A percentile compares a stretch with the other conserved stretches of the same genome.
phyloP scores from a whole-genome alignment of 208 protist species.

The Angomonas deanei region DNA sequence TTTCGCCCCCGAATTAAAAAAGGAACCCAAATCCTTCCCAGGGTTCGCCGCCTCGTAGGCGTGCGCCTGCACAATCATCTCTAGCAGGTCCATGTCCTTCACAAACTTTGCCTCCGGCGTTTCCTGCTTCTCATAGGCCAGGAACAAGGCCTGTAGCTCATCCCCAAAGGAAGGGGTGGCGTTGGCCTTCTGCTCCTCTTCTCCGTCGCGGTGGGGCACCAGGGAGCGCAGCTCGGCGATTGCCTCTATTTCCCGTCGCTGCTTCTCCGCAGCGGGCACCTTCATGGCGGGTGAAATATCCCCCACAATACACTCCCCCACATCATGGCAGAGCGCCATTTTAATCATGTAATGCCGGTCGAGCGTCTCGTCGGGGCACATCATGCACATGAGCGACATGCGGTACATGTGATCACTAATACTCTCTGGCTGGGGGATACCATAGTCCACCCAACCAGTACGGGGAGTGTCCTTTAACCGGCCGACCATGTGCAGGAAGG shows the following conservation, averaged over 20 bases:
- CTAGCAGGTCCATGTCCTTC: slow-evolving; percentile 89
- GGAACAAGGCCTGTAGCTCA: slow-evolving; percentile 66
- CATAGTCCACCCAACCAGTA: slow-evolving; percentile 87
- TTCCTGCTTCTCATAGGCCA: slow-evolving; percentile 85
- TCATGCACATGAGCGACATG: slow-evolving; percentile 89
- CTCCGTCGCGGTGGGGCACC: slow-evolving; percentile 5
- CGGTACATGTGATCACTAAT: slow-evolving; percentile 92
- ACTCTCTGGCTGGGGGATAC: slow-evolving; percentile 66
- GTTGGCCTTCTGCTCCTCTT: background rate
- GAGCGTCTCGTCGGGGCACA: slow-evolving; percentile 75
- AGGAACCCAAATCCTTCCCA: slow-evolving; percentile 65
- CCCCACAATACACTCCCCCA: slow-evolving; percentile 83
- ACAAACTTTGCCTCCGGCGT: slow-evolving; percentile 82
- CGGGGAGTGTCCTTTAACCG: slow-evolving; percentile 79
- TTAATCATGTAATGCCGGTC: slow-evolving; percentile 66
- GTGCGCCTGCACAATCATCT: slow-evolving; percentile 91
- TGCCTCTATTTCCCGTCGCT: slow-evolving; percentile 51
- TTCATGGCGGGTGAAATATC: slow-evolving; percentile 85
- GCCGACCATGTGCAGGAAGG: slow-evolving; percentile 73
- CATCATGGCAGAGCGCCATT: slow-evolving; percentile 90
- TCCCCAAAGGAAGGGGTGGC: slow-evolving; percentile 27
- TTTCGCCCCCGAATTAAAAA: slow-evolving; percentile 63
- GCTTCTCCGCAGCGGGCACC: slow-evolving; percentile 79
- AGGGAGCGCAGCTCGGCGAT: slow-evolving; percentile 43
- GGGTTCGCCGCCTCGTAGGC: slow-evolving; percentile 70